A percentile compares a stretch with the other conserved stretches of the same genome.
Evolutionary conservation across 2,329 filamentous ascomycete species (phyloP).

Genomic region (Apiospora aurea): DNA sequence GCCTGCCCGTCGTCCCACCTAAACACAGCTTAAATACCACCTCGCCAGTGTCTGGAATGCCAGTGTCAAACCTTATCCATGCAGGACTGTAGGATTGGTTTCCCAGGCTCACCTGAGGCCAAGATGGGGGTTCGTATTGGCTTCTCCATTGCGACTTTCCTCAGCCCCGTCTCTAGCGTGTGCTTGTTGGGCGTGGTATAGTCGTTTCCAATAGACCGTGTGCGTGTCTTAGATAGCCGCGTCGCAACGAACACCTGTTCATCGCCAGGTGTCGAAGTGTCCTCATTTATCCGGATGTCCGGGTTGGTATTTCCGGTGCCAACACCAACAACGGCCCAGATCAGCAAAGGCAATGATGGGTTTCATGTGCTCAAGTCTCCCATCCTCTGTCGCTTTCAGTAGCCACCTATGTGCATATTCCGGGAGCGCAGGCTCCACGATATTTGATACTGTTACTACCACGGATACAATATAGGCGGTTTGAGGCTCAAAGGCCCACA

Average conservation of each 20-base stretch:
- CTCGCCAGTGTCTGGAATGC: not conserved
- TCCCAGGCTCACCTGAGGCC: not conserved
- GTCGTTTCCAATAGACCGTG: not conserved
- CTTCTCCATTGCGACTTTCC: not conserved
- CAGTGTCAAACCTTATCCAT: not conserved
- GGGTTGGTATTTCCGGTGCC: not conserved
- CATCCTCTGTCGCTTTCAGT: not conserved
- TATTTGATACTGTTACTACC: not conserved
- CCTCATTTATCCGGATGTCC: too few relatives aligned
- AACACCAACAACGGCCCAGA: not conserved
- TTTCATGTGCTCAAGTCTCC: not conserved
- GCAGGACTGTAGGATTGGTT: not conserved
- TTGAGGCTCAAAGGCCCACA: constrained; percentile 2
- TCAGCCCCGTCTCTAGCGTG: too few relatives aligned
- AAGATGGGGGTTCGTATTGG: not conserved
- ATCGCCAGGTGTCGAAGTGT: not conserved
- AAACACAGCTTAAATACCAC: not conserved
- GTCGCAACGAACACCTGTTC: not conserved
- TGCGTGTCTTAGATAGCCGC: not conserved
- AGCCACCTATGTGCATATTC: not conserved
- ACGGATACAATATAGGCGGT: not conserved
- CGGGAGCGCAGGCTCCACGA: not conserved
- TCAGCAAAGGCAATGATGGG: not conserved
- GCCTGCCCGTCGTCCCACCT: not conserved
- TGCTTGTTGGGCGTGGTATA: not conserved